Evolutionary conservation across 1,284 basidiomycete genomes (phyloP).

Genomic region (Xanthoconium separans): DNA sequence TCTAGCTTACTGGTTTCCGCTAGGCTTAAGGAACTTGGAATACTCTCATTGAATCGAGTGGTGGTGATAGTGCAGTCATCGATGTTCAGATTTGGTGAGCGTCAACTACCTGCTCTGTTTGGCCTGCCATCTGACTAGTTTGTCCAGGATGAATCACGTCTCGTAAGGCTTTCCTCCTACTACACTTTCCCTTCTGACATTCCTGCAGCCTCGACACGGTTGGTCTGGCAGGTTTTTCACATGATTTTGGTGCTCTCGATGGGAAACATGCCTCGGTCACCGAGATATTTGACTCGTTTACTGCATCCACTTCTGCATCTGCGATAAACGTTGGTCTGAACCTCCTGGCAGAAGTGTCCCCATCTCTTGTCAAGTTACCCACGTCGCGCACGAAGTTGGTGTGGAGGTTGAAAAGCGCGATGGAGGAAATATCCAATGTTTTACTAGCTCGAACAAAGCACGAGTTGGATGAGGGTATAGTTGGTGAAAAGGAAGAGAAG

Average conservation of each 20-base stretch:
- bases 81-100: slow-evolving; percentile 46
- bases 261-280: slow-evolving; percentile 46
- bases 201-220: slow-evolving; percentile 21
- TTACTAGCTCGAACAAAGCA: slow-evolving; percentile 44
- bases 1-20: too few species aligned
- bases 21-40: slow-evolving; percentile 53
- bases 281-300: slow-evolving; percentile 40
- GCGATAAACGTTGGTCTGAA: slow-evolving; percentile 34
- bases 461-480: slow-evolving; percentile 35
- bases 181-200: not conserved
- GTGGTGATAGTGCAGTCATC: slow-evolving; percentile 35
- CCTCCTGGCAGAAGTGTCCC: slow-evolving; percentile 43
- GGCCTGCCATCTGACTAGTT: not conserved
- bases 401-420: slow-evolving; percentile 36
- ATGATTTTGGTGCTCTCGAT: slow-evolving; percentile 26
- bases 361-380: slow-evolving; percentile 43
- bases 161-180: slow-evolving; percentile 34
- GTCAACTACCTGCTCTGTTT: not conserved
- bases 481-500: slow-evolving; percentile 40
- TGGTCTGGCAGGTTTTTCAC: slow-evolving; percentile 56
- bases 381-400: slow-evolving; percentile 37
- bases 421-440: slow-evolving; percentile 47
- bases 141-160: slow-evolving; percentile 45
- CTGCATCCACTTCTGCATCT: slow-evolving; percentile 22
- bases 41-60: slow-evolving; percentile 38